phyloP scores from a whole-genome alignment of 2,329 filamentous ascomycete genomes.

The Venturiaceae sp. region DNA sequence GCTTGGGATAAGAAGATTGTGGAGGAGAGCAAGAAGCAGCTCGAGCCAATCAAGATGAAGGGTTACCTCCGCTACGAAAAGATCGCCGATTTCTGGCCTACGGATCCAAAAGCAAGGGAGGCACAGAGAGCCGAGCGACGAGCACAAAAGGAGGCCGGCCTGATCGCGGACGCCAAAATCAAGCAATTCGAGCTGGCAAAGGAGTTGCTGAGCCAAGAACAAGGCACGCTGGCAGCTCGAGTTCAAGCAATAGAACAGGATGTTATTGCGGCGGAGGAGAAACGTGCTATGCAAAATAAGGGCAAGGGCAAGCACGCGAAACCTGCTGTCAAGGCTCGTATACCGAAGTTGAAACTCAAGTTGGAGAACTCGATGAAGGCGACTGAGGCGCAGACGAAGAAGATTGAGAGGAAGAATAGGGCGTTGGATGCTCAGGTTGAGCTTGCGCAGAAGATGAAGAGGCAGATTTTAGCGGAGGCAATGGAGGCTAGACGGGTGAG shows the following conservation, averaged over 20 bases:
- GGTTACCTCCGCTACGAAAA: not conserved
- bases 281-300: not conserved
- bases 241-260: not conserved
- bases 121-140: not conserved
- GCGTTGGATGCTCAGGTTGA: not conserved
- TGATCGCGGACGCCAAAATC: not conserved
- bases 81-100: not conserved
- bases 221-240: not conserved
- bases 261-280: not conserved
- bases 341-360: not conserved
- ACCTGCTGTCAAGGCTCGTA: not conserved
- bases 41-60: not conserved
- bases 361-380: not conserved
- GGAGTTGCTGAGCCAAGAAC: not conserved
- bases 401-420: not conserved
- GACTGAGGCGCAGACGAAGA: not conserved
- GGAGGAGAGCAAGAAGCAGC: not conserved
- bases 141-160: not conserved
- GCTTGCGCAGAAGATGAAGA: not conserved
- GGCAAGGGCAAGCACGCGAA: not conserved
- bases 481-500: not conserved
- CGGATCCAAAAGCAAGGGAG: not conserved
- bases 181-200: not conserved
- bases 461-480: not conserved
- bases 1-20: not conserved